Evolutionary conservation across 805 yeast species (phyloP), one percentile per base, ranked within the genome.

Genomic region (Saccharomycopsis vini): DNA sequence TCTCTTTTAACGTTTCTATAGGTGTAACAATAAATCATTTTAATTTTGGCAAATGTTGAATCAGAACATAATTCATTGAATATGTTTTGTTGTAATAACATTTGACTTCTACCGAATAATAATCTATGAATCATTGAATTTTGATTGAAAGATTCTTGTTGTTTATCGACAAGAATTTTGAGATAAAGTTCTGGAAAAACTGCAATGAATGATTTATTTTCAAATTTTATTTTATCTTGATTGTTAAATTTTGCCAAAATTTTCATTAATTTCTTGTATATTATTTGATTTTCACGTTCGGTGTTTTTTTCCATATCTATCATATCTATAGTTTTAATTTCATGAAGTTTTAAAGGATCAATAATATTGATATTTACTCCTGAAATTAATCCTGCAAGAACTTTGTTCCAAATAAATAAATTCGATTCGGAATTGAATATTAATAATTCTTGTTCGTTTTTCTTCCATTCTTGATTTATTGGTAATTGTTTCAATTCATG

Each of bases 401-500:
- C 10, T 24, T 49, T 49, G 32, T 33, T 37, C 34, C 35, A 36
- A 22, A 43, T 22, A 9, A 22, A 23, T n/a, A 40, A 23, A 33
- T 31, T 30, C 5, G 52, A 49, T 13, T 43, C 43, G n/a, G 35
- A 39, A 18, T 33, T 30, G 20, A 40, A 36, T 9, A 49, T 18
- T 16, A 39, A 16, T 16, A 49, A 24, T n/a, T 39, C 39, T 21
- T 49, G 47, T 2, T 19, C n/a, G 22, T 19, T 15, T 5, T 31
- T 23, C 15, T 24, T 35, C 52, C 52, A 49, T 9, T 24, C 38
- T n/a, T 43, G 37, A 10, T 31, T 40, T 13, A 20, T 16, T 6
- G 52, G 50, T 3, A 49, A 3, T 13, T 18, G 24, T 34, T 46
- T 49, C 23, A 49, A 20, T 21, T 49, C 47, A 18, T 39, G 22